Base-by-base conservation (phyloP, 2,329 filamentous ascomycete genomes). In the Penicillium sclerotigenum region DNA sequence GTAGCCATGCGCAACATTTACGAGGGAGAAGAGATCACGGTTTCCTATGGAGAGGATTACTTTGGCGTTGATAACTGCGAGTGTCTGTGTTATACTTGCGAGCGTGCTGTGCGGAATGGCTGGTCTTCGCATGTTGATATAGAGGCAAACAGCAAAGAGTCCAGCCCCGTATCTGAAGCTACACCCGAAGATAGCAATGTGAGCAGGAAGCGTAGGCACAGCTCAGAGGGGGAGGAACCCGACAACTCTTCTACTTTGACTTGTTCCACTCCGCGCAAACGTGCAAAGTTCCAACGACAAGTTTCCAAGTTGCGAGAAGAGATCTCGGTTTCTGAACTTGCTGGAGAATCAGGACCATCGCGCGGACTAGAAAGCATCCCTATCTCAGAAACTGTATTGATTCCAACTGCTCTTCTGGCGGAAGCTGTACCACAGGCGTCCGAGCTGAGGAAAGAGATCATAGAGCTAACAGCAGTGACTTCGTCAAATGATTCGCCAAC, bases 41-140 rank as follows among this genome's bases (percentile, higher is more conserved):
- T 99, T 0, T 93, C 88, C 0, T 99, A 99, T 68, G 91, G 93
- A 24, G 91, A 96, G 18, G 91, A 90, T 69, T 99, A 99, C 72
- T 99, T 99, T 76, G 94, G 94, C 2, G 87, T 91, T 42, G 86
- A 92, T 71, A 99, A 99, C 65, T 92, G 91, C 73, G 94, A 99
- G 70, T 99, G 94, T 70, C 79, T 99, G 1, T 99, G 94, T 72
- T 82, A 83, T 64, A 94, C 89, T 0, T 99, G 94, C 72, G 94
- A 99, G 75, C 80, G 82, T 22, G 78, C 80, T 3, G 77, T 84
- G 55, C 81, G 82, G 51, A 97, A 97, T 70, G 94, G 94, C 1
- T 99, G 95, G 95, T 82, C 84, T 36, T 82, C 79, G 1, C 70
- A 67, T 63, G 71, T 58, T 63, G 75, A 59, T 61, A 75, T 60